These are phyloP conservation scores for Fusarium austroafricanum DNA, from an alignment of 2,329 filamentous ascomycete genomes.

Conservation along the genomic window DNA sequence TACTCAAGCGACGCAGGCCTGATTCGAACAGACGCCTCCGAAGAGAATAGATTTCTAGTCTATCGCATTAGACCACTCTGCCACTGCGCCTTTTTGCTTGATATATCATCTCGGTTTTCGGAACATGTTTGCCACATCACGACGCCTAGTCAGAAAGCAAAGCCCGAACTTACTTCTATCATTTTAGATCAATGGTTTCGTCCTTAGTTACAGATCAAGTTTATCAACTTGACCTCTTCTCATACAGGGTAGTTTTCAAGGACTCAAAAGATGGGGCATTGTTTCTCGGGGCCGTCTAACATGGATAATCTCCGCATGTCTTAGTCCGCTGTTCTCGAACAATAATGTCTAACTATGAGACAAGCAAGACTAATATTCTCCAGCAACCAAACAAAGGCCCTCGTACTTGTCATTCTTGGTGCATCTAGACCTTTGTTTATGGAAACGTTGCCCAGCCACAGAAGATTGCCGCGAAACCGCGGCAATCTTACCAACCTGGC, in stretches of 20 bases:
- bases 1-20: slow-evolving; percentile 43
- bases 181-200: too few relatives aligned
- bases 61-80: slow-evolving; percentile 35
- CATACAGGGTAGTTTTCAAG: neutral
- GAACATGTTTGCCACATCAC: neutral
- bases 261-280: neutral
- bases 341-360: neutral
- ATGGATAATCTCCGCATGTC: neutral
- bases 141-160: too few relatives aligned
- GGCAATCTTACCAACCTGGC: neutral
- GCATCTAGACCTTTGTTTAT: neutral
- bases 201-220: too few relatives aligned
- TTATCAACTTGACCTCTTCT: neutral
- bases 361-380: neutral
- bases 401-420: neutral
- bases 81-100: slow-evolving; percentile 21
- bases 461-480: neutral
- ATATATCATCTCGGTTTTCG: neutral
- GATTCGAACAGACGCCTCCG: slow-evolving; percentile 32
- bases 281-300: neutral
- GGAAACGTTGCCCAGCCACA: slow-evolving; percentile 17
- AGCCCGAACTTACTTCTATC: too few relatives aligned
- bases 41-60: slow-evolving; percentile 34
- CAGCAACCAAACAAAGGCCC: neutral
- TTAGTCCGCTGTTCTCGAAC: neutral